Base-by-base conservation (phyloP, 108 stramenopile genomes). In the Pseudonitzschia delicatissima region DNA sequence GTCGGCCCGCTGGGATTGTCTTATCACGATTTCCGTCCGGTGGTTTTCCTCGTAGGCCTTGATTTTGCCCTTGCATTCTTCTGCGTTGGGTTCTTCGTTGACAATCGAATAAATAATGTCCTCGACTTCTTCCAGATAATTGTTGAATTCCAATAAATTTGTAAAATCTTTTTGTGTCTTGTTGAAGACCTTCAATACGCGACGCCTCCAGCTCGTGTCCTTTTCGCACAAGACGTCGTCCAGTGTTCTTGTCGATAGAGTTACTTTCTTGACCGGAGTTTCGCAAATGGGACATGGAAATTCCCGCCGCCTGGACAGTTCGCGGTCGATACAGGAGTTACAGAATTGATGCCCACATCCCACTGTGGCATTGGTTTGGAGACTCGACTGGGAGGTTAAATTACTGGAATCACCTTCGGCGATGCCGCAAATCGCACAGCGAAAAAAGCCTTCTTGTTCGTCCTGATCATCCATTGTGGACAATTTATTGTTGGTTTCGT, bases 301-400 rank as follows among this genome's bases (percentile, higher is more conserved):
- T 67, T 84, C 80, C 42, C 86, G 82, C 51, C 84, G 71, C 18
- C 88, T 58, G 20, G 85, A 79, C 7, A 93, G 66, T 64, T 93
- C 92, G 44, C 92, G 73, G 68, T 93, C 92, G 28, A 90, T 82
- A 55, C 92, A 93, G 29, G 87, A 79, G 36, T 78, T 87, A 62
- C 92, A 93, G 53, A 93, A 93, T 66, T 90, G 87, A 77, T 93
- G 92, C 1, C 92, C 92, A 64, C 92, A 93, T 4, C 88, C 80
- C 12, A 93, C 84, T 0, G 92, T 86, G 4, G 84, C 81, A 68
- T 93, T 93, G 36, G 87, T 93, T 57, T 88, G 87, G 7, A 93
- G 66, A 3, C 74, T 72, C 58, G 76, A 84, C 73, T 88, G 87
- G 2, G 91, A 82, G 0, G 92, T 87, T 20, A 93, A 74, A 72